A percentile compares a stretch with the other conserved stretches of the same genome.
phyloP scores from a whole-genome alignment of 2,329 filamentous ascomycete genomes.

The Trichoderma oligosporum region DNA sequence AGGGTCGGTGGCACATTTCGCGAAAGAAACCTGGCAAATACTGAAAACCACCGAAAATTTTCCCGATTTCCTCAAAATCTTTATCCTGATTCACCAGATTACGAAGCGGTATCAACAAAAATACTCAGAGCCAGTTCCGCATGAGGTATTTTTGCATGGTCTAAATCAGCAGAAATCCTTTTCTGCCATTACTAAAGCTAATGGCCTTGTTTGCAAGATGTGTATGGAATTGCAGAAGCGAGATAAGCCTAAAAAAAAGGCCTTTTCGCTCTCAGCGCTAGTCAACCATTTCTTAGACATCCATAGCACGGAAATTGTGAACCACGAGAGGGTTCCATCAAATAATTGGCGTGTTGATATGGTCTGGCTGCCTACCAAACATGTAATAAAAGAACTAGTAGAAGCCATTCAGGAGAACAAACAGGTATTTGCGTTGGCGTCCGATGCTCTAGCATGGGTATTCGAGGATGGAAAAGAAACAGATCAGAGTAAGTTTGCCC shows the following conservation, averaged over 20 bases:
- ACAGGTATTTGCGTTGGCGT: constrained; percentile 35
- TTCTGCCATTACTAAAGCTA: constrained; percentile 51
- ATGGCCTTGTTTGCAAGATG: constrained; percentile 50
- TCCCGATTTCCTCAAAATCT: constrained; percentile 58
- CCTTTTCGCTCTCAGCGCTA: constrained; percentile 57
- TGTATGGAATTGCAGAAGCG: constrained; percentile 39
- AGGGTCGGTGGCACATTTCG: constrained; percentile 51
- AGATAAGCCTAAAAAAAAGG: constrained; percentile 38
- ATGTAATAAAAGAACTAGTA: constrained; percentile 30
- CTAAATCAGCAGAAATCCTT: constrained; percentile 55
- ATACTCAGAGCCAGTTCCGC: constrained; percentile 54
- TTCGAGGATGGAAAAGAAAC: constrained; percentile 24
- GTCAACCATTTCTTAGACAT: constrained; percentile 53
- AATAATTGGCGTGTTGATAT: constrained; percentile 47
- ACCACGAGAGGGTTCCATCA: constrained; percentile 15
- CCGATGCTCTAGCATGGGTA: constrained; percentile 38
- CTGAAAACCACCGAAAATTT: constrained; percentile 58
- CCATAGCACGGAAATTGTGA: constrained; percentile 33
- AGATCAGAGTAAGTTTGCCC: not conserved
- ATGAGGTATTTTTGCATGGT: constrained; percentile 58
- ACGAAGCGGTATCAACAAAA: constrained; percentile 53
- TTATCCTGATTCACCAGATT: constrained; percentile 61
- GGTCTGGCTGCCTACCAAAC: constrained; percentile 40
- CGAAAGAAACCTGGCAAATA: constrained; percentile 60
- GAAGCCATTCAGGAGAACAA: constrained; percentile 30